Evolutionary conservation across 306 rosid species (phyloP).

Genomic region (Potentilla sterilis): DNA sequence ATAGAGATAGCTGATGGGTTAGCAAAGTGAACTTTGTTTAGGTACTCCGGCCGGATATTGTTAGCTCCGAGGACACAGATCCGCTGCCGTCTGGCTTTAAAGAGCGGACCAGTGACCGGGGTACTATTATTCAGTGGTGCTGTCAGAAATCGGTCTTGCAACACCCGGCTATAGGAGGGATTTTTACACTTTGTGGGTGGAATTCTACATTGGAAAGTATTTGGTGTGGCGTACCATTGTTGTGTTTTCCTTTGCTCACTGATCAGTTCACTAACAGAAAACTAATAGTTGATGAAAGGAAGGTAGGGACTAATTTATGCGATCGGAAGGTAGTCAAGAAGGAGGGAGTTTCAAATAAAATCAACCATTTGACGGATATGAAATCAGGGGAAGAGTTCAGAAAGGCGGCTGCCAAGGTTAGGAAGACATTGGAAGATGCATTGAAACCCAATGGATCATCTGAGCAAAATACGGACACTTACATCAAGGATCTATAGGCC

Average conservation of each 20-base stretch:
- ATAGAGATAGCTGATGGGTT: constrained; percentile 37
- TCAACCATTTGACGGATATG: constrained; percentile 39
- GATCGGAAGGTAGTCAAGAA: constrained; percentile 11
- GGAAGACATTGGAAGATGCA: constrained; percentile 38
- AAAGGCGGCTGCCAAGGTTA: constrained; percentile 28
- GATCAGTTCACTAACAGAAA: constrained; percentile 60
- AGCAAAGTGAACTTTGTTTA: constrained; percentile 46
- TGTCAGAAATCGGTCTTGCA: constrained; percentile 41
- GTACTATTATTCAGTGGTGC: constrained; percentile 55
- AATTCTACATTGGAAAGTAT: constrained; percentile 53
- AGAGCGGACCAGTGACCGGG: constrained; percentile 31
- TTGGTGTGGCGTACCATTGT: constrained; percentile 46
- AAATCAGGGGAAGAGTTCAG: constrained; percentile 29
- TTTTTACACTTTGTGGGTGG: constrained; percentile 64
- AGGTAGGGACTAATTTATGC: constrained; percentile 42
- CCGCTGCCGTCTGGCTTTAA: constrained; percentile 42
- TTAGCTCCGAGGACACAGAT: constrained; percentile 41
- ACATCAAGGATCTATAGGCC: constrained; percentile 31
- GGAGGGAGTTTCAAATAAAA: constrained; percentile 33
- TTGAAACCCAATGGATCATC: constrained; percentile 43
- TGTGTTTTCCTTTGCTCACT: constrained; percentile 47
- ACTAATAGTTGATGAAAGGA: constrained; percentile 60
- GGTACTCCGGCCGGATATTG: constrained; percentile 55
- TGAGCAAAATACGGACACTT: constrained; percentile 31
- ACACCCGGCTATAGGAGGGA: constrained; percentile 52